Conservation (phyloP, 768 basidiomycete species). For the Psilocybe subaeruginosa region DNA sequence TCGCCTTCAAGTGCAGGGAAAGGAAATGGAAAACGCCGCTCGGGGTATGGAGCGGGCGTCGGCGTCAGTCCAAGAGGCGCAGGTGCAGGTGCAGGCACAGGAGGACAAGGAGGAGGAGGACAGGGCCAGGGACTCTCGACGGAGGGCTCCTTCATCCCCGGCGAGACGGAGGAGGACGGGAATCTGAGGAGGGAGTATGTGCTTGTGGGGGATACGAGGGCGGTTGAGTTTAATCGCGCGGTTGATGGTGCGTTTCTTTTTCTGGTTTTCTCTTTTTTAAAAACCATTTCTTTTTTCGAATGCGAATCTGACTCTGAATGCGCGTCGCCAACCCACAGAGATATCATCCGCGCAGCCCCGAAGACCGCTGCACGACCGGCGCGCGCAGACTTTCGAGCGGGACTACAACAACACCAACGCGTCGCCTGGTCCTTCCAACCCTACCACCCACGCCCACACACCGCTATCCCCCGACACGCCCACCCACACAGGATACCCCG, state of each 20-base stretch:
- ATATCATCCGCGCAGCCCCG: conserved; percentile 57
- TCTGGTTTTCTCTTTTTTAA: no score
- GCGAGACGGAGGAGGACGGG: conserved; percentile 85
- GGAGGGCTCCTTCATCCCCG: conserved; percentile 73
- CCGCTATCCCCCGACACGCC: conserved; percentile 9
- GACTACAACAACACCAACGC: conserved; percentile 28
- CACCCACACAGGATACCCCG: conserved; percentile 29
- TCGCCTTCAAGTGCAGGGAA: no score
- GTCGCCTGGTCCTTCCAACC: conserved; percentile 41
- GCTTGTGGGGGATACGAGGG: conserved; percentile 85
- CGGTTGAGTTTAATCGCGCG: conserved; percentile 89
- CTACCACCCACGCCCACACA: conserved; percentile 33
- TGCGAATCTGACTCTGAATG: no score
- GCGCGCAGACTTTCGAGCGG: background rate
- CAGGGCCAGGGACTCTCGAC: conserved; percentile 43
- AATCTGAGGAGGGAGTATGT: conserved; percentile 88
- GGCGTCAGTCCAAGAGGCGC: no score
- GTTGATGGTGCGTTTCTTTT: conserved; percentile 77
- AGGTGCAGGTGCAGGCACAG: no score
- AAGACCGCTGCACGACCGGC: conserved; percentile 59
- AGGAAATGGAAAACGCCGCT: no score
- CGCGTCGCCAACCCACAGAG: conserved; percentile 43
- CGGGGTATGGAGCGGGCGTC: no score
- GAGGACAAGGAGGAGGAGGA: conserved; percentile 15
- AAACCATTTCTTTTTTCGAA: no score